Evolutionary conservation across 176 grass and related monocot genomes (phyloP).

Genomic region (Triticum turgidum): DNA sequence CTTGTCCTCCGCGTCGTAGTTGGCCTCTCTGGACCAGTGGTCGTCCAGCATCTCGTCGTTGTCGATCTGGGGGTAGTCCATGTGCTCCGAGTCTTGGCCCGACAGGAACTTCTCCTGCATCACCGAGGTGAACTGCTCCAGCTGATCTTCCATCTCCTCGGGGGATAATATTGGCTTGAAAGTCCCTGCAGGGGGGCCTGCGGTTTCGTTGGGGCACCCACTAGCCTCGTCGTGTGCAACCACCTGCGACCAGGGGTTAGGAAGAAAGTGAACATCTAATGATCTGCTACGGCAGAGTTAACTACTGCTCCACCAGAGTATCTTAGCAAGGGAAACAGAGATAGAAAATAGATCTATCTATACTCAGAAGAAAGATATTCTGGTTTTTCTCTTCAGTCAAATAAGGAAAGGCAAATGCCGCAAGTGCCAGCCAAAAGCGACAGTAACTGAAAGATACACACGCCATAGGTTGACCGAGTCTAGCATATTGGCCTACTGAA

Average conservation of each 20-base stretch:
- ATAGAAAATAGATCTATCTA: neutral
- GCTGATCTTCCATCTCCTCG: slow-evolving; percentile 76
- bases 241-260: slow-evolving; percentile 24
- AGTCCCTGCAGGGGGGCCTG: neutral
- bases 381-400: neutral
- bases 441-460: neutral
- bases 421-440: neutral
- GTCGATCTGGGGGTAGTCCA: slow-evolving; percentile 79
- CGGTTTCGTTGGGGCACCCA: neutral
- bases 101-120: slow-evolving; percentile 92
- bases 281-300: neutral
- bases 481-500: neutral
- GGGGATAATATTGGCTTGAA: slow-evolving; percentile 41
- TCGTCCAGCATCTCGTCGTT: slow-evolving; percentile 85
- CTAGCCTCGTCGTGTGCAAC: neutral
- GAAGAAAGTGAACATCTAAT: neutral
- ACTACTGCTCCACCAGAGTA: neutral
- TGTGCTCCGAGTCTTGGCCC: slow-evolving; percentile 59
- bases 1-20: slow-evolving; percentile 76
- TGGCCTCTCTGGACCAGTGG: slow-evolving; percentile 84
- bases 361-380: neutral
- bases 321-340: neutral
- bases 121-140: slow-evolving; percentile 75
- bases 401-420: neutral
- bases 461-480: neutral